phyloP scores from a whole-genome alignment of 345 rosid species.

The Syzygium oleosum region DNA sequence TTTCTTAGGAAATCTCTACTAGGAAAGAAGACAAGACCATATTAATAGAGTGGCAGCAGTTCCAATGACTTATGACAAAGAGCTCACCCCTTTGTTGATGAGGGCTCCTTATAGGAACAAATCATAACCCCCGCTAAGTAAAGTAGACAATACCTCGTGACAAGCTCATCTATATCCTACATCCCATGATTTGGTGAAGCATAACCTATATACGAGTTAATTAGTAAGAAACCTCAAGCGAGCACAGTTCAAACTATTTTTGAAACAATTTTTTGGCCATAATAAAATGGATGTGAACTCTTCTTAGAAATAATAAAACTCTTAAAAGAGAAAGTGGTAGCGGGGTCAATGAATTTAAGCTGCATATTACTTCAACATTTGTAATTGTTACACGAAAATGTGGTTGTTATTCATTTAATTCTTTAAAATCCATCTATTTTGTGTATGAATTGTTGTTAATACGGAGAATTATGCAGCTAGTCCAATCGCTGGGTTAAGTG shows the following conservation, averaged over 20 bases:
- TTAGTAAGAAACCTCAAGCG: background rate
- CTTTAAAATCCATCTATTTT: too few species aligned
- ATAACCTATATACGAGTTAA: background rate
- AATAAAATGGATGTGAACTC: background rate
- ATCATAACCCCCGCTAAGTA: too few species aligned
- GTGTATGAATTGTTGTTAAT: background rate
- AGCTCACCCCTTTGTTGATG: background rate
- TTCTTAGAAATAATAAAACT: background rate
- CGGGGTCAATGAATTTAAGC: background rate
- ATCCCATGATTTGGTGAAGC: background rate
- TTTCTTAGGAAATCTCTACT: background rate
- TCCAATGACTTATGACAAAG: background rate
- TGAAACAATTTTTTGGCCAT: background rate
- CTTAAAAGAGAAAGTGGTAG: background rate
- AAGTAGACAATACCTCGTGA: too few species aligned
- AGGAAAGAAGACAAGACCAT: background rate
- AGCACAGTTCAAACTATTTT: background rate
- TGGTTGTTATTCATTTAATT: background rate
- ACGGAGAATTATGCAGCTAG: background rate
- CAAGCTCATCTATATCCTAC: background rate
- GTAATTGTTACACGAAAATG: background rate
- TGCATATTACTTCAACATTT: background rate
- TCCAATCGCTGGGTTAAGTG: background rate
- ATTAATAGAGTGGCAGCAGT: background rate
- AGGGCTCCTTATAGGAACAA: background rate